Conservation (phyloP, 1,139 yeast species). For the Yamadazyma mexicana region DNA sequence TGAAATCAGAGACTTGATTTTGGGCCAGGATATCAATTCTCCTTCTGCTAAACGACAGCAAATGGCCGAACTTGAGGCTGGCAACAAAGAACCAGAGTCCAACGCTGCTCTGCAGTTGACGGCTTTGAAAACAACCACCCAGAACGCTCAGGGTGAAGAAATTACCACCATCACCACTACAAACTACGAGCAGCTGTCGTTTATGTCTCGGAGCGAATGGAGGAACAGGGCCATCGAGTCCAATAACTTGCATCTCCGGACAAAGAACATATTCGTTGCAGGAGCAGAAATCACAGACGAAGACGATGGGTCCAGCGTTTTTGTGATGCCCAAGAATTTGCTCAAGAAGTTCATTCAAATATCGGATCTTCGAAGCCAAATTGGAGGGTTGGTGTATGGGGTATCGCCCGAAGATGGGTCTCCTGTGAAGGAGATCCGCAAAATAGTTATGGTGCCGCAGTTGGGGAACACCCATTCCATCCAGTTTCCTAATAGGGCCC, state of each 20-base stretch:
- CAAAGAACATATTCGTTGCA: constrained; percentile 71
- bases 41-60: constrained; percentile 82
- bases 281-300: constrained; percentile 56
- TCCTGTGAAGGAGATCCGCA: constrained; percentile 73
- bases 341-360: constrained; percentile 76
- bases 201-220: constrained; percentile 90
- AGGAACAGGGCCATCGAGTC: constrained; percentile 82
- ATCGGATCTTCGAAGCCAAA: constrained; percentile 78
- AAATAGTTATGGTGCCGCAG: constrained; percentile 85
- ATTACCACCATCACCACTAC: constrained; percentile 92
- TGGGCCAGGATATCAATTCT: constrained; percentile 91
- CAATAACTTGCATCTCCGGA: constrained; percentile 67
- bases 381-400: constrained; percentile 83
- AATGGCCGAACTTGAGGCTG: constrained; percentile 71
- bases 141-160: constrained; percentile 94
- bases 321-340: constrained; percentile 79
- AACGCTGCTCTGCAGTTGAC: constrained; percentile 50
- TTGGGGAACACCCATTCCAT: constrained; percentile 71
- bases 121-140: constrained; percentile 81
- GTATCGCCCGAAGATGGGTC: constrained; percentile 67
- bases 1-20: constrained; percentile 88
- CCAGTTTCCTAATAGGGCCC: constrained; percentile 55
- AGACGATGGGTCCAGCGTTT: constrained; percentile 52
- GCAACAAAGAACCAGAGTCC: constrained; percentile 22
- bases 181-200: constrained; percentile 80